Percentiles rank a stretch among this genome's conserved stretches.
phyloP scores from a whole-genome alignment of 1,139 yeast genomes.

The Pichia sp. region DNA sequence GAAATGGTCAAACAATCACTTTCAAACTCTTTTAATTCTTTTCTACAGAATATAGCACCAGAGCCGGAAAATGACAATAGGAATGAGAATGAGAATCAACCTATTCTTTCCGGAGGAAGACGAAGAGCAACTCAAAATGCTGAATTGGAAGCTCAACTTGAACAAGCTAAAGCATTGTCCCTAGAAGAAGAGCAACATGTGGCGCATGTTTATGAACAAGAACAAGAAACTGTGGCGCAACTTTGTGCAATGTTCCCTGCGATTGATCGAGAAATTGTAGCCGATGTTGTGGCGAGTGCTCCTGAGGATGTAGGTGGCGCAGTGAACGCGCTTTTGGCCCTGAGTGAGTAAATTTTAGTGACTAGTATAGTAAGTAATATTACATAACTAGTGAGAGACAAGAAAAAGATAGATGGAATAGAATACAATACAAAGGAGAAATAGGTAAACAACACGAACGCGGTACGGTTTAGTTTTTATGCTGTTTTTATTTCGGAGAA shows the following conservation, averaged over 20 bases:
- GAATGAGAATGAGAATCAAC: no score
- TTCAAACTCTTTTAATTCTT: conserved; percentile 14
- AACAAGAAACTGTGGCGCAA: conserved; percentile 38
- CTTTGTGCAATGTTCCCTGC: conserved; percentile 71
- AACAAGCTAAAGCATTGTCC: background rate
- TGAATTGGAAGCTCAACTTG: no score
- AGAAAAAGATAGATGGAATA: no score
- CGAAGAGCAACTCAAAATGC: no score
- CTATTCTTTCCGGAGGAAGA: no score
- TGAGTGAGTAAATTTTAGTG: no score
- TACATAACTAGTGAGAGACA: background rate
- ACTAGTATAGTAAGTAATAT: background rate
- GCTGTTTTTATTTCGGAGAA: no score
- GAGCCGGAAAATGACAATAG: no score
- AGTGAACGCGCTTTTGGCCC: conserved; percentile 11
- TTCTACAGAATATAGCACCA: conserved; percentile 11
- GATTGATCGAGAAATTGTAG: conserved; percentile 60
- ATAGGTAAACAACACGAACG: background rate
- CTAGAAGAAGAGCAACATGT: conserved; percentile 15
- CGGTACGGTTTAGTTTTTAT: no score
- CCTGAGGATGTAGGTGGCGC: conserved; percentile 31
- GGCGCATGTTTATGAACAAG: conserved; percentile 24
- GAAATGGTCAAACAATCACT: conserved; percentile 43
- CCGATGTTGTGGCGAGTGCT: conserved; percentile 64
- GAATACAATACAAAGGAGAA: no score